phyloP scores from a whole-genome alignment of 2,329 filamentous ascomycete genomes.

The Fusarium virguliforme region DNA sequence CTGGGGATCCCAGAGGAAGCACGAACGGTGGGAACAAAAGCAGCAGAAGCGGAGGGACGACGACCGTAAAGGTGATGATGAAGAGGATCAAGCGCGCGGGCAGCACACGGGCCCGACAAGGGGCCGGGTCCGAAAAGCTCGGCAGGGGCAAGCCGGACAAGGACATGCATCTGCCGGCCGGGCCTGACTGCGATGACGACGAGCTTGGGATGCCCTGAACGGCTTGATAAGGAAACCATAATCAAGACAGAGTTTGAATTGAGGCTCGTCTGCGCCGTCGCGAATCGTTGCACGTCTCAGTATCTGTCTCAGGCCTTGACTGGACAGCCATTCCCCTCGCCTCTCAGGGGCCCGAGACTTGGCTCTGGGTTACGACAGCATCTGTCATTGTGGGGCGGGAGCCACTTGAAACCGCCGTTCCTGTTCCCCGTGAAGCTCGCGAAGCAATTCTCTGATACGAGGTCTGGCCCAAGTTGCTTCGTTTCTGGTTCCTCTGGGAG shows the following conservation, averaged over 20 bases:
- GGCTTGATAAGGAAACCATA: constrained; percentile 2
- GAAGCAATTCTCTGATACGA: constrained; percentile 18
- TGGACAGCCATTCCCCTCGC: constrained; percentile 36
- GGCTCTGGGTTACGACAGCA: constrained; percentile 33
- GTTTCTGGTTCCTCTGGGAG: background rate
- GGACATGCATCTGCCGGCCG: constrained; percentile 15
- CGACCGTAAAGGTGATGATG: constrained; percentile 15
- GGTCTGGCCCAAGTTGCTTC: constrained; percentile 24
- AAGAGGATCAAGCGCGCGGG: constrained; percentile 42
- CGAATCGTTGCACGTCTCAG: constrained; percentile 38
- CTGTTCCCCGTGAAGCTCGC: constrained; percentile 28
- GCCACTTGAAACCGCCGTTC: constrained; percentile 50
- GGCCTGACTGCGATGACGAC: constrained; percentile 36
- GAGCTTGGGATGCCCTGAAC: constrained; percentile 42
- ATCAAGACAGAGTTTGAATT: constrained; percentile 9
- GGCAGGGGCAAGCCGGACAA: constrained; percentile 30
- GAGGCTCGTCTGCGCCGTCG: background rate
- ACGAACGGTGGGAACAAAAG: constrained; percentile 12
- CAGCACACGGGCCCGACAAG: constrained; percentile 26
- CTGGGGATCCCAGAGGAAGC: constrained; percentile 15
- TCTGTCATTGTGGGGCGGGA: constrained; percentile 41
- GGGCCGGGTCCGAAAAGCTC: constrained; percentile 27
- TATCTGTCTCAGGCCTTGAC: constrained; percentile 36
- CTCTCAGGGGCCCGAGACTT: constrained; percentile 27
- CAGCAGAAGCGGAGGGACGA: constrained; percentile 13